A percentile compares a stretch with the other conserved stretches of the same genome.
Evolutionary conservation across 495 filamentous ascomycete genomes (phyloP).

Genomic region (Penicillium parvum): DNA sequence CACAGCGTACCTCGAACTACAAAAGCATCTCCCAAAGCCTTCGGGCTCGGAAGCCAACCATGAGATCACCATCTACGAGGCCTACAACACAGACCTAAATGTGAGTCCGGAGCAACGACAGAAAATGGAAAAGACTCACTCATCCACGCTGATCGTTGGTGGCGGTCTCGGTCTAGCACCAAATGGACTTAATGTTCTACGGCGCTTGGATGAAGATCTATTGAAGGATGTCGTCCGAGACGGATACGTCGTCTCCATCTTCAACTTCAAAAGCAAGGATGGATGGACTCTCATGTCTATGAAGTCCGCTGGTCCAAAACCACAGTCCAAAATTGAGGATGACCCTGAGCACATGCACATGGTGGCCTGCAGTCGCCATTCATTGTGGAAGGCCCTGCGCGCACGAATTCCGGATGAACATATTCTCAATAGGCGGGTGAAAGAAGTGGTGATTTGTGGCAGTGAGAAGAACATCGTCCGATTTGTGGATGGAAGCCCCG

Average conservation of each 20-base stretch:
- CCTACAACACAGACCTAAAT: constrained; percentile 10
- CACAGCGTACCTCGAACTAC: constrained; percentile 40
- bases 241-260: constrained; percentile 35
- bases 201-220: constrained; percentile 15
- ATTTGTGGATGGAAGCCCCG: constrained; percentile 29
- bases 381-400: constrained; percentile 32
- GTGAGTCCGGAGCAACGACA: constrained; percentile 6
- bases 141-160: constrained; percentile 15
- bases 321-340: constrained; percentile 1
- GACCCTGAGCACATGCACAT: constrained; percentile 17
- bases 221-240: constrained; percentile 19
- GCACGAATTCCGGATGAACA: constrained; percentile 25
- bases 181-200: constrained; percentile 13
- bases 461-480: constrained; percentile 18
- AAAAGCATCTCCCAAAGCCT: constrained; percentile 27
- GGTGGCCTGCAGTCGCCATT: constrained; percentile 32
- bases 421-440: constrained; percentile 29
- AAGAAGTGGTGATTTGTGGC: constrained; percentile 14
- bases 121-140: constrained; percentile 4
- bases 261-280: constrained; percentile 34
- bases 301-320: constrained; percentile 3
- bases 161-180: constrained; percentile 12
- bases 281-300: constrained; percentile 30
- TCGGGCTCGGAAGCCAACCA: constrained; percentile 1
- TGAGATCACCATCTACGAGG: constrained; percentile 18